These are phyloP conservation scores for Suillus decipiens DNA, from an alignment of 768 basidiomycete species.

Conservation along the genomic window DNA sequence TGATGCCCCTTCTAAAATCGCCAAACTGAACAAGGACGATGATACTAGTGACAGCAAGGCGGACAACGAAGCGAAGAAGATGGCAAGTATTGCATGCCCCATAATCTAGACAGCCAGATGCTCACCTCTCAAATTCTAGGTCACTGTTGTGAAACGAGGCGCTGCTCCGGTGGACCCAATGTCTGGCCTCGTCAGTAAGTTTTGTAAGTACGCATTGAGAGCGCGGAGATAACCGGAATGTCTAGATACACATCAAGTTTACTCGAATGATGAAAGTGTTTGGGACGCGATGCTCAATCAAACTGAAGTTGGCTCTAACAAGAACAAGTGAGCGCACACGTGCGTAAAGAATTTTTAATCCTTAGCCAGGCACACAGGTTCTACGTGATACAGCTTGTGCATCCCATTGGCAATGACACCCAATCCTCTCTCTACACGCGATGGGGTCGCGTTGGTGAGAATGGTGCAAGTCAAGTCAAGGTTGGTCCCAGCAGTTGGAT, in stretches of 20 bases:
- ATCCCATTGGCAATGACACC: conserved; percentile 42
- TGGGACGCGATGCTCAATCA: conserved; percentile 70
- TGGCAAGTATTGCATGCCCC: conserved; percentile 34
- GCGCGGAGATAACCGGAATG: neutral
- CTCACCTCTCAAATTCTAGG: conserved; percentile 32
- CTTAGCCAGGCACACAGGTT: conserved; percentile 37
- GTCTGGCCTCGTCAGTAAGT: conserved; percentile 49
- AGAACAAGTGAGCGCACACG: conserved; percentile 47
- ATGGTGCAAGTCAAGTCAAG: conserved; percentile 50
- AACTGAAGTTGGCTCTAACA: conserved; percentile 48
- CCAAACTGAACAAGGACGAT: conserved; percentile 25
- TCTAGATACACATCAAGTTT: conserved; percentile 55
- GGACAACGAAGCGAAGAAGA: conserved; percentile 36
- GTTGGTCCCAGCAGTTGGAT: conserved; percentile 26
- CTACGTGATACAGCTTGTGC: conserved; percentile 60
- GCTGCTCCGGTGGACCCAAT: conserved; percentile 55
- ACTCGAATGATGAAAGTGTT: conserved; percentile 38
- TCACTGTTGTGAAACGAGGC: conserved; percentile 52
- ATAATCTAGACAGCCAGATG: neutral
- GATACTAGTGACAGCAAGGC: conserved; percentile 27
- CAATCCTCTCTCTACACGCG: conserved; percentile 48
- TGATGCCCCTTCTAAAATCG: conserved; percentile 19
- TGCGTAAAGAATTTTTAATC: neutral
- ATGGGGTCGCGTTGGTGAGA: conserved; percentile 66
- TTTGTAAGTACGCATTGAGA: neutral